Percentiles rank a stretch among this genome's conserved stretches.
These are phyloP conservation scores for Epichloe amarillans DNA, from an alignment of 2,329 filamentous ascomycete genomes.

Conservation along the genomic window DNA sequence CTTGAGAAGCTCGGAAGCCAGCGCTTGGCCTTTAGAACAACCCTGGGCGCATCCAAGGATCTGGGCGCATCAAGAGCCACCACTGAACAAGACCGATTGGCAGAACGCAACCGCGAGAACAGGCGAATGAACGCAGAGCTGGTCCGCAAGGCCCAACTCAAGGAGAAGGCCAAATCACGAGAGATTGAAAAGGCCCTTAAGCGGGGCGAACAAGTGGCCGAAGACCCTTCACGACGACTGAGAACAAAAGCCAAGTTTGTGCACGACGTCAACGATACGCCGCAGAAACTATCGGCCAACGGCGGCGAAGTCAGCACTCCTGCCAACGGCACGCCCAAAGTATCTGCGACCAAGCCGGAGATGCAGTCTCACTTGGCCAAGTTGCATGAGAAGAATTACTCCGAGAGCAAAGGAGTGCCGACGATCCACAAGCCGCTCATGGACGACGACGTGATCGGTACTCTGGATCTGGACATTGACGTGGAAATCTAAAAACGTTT, in stretches of 20 bases:
- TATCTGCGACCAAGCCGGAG: constrained; percentile 26
- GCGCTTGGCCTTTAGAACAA: constrained; percentile 61
- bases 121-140: constrained; percentile 74
- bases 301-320: constrained; percentile 38
- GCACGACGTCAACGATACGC: constrained; percentile 43
- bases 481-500: constrained; percentile 54
- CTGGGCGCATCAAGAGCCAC: constrained; percentile 32
- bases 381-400: constrained; percentile 37
- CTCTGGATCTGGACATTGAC: constrained; percentile 82
- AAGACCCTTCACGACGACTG: constrained; percentile 48
- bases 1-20: constrained; percentile 51
- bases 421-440: constrained; percentile 67
- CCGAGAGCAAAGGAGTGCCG: constrained; percentile 46
- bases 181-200: constrained; percentile 48
- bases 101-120: constrained; percentile 73
- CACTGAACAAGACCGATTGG: constrained; percentile 68
- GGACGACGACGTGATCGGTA: constrained; percentile 87
- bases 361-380: constrained; percentile 40
- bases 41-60: constrained; percentile 41
- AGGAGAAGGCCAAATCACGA: constrained; percentile 55
- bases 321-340: constrained; percentile 38
- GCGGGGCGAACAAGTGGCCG: constrained; percentile 47
- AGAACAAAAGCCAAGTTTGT: constrained; percentile 56
- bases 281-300: constrained; percentile 32
- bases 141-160: constrained; percentile 79